Evolutionary conservation across 345 rosid genomes (phyloP).

Genomic region (Limnanthes douglasii): DNA sequence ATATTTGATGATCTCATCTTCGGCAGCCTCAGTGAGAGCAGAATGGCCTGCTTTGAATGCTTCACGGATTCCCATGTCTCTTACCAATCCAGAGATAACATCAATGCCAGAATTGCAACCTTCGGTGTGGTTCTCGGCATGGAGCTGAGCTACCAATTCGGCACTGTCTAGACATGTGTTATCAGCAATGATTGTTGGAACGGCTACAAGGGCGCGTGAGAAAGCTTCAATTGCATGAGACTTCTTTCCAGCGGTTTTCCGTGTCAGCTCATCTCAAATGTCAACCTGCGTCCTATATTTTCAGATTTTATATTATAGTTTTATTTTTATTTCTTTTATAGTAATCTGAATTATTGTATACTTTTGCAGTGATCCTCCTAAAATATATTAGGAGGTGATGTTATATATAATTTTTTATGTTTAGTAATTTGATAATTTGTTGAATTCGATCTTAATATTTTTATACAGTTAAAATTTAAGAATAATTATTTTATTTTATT

Average conservation of each 20-base stretch:
- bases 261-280: constrained; percentile 87
- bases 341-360: too few species aligned
- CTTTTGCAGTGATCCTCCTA: too few species aligned
- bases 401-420: too few species aligned
- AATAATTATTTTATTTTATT: too few species aligned
- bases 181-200: constrained; percentile 86
- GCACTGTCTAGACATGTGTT: constrained; percentile 99
- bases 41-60: constrained; percentile 87
- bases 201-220: constrained; percentile 67
- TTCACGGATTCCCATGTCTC: constrained; percentile 91
- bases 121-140: constrained; percentile 87
- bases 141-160: constrained; percentile 84
- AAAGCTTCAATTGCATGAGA: constrained; percentile 96
- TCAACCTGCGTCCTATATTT: too few species aligned
- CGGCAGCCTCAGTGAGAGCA: constrained; percentile 98
- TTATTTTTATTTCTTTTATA: too few species aligned
- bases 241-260: constrained; percentile 88
- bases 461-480: too few species aligned
- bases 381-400: too few species aligned
- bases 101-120: constrained; percentile 76
- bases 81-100: constrained; percentile 88
- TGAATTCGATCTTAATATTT: too few species aligned
- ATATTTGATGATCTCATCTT: constrained; percentile 68
- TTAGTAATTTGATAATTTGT: too few species aligned
- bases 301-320: too few species aligned